Conservation (phyloP, 345 rosid genomes). For the Xanthoceras sorbifolium region DNA sequence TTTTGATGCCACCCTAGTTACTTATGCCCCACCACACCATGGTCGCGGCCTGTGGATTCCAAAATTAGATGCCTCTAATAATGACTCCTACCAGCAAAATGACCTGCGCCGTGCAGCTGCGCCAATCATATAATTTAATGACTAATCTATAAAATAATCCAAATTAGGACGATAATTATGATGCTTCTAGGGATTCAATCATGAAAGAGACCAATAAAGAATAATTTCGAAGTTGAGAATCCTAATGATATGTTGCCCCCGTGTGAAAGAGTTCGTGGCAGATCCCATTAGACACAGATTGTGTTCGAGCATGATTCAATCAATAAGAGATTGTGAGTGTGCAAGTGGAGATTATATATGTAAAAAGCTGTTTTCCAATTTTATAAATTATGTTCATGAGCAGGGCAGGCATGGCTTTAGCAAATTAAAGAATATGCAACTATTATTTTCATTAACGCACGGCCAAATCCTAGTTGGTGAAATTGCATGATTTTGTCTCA, state of each 20-base stretch:
- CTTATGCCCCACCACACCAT: slow-evolving; percentile 10
- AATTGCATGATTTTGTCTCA: background rate
- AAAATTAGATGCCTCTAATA: slow-evolving; percentile 2
- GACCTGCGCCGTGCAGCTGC: background rate
- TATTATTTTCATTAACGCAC: background rate
- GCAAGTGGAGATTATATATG: background rate
- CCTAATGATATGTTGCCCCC: background rate
- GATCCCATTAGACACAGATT: background rate
- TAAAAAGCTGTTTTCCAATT: background rate
- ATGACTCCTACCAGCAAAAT: slow-evolving; percentile 2
- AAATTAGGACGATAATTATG: background rate
- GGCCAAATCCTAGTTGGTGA: background rate
- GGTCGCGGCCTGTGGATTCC: background rate
- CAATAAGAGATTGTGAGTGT: background rate
- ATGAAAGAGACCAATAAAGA: background rate
- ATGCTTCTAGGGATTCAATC: background rate
- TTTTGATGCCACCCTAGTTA: slow-evolving; percentile 1
- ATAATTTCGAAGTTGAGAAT: background rate
- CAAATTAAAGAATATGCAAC: background rate
- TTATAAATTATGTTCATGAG: background rate
- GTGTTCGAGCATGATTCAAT: background rate
- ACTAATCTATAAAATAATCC: background rate
- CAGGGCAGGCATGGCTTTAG: background rate
- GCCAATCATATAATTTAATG: background rate
- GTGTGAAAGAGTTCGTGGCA: background rate